Percentiles rank a stretch among this genome's conserved stretches.
phyloP scores from a whole-genome alignment of 352 stramenopile genomes.

The Phytophthora fragariae region DNA sequence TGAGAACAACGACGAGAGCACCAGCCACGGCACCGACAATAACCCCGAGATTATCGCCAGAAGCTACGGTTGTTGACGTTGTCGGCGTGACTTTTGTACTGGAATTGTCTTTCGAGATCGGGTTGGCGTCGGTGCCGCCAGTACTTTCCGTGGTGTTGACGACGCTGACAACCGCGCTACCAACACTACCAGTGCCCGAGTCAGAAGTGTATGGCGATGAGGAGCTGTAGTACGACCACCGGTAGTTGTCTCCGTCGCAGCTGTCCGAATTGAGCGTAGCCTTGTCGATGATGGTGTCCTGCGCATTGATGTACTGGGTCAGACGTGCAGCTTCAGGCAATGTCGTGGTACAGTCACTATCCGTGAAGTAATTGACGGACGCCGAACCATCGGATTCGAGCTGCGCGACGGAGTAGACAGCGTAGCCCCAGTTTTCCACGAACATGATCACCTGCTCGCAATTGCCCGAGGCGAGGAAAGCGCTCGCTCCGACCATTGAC shows the following conservation, averaged over 20 bases:
- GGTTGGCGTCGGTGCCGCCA: no score
- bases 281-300: constrained; percentile 1
- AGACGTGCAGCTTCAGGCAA: not conserved
- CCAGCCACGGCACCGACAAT: no score
- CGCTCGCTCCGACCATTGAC: not conserved
- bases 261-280: not conserved
- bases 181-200: not conserved
- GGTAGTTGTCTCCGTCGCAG: constrained; percentile 9
- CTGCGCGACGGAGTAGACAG: constrained; percentile 1
- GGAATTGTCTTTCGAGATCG: no score
- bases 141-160: no score
- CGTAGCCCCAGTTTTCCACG: not conserved
- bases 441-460: constrained; percentile 12
- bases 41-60: no score
- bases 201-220: not conserved
- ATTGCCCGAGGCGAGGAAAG: constrained; percentile 7
- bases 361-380: constrained; percentile 10
- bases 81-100: no score
- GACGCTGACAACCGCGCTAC: no score
- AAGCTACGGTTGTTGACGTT: no score
- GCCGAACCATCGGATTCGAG: not conserved
- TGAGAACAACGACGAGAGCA: no score
- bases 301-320: not conserved
- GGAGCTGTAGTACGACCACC: constrained; percentile 7
- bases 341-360: not conserved